Evolutionary conservation across 31 red algal species (phyloP), one percentile per base, ranked within the genome.

Genomic region (Asparagopsis taxiformis): DNA sequence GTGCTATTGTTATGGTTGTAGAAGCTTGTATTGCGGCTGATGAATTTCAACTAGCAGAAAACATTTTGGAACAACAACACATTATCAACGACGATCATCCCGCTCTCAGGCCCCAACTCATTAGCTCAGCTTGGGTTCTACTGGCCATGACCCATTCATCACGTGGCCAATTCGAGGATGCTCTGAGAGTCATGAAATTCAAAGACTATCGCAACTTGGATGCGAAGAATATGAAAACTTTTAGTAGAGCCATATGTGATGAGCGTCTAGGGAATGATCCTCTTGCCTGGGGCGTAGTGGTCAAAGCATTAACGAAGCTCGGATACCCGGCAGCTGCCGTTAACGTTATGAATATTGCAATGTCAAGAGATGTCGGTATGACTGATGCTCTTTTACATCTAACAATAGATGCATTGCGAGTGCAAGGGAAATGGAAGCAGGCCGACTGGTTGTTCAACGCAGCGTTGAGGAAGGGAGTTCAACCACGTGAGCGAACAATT

Each of bases 351-450:
- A 52, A 81, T 51, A 65, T 70, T 32, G 62, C 63, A 16, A 68
- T 81, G 62, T 43, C 39, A 1, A 30, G 38, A 33, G 77, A 55
- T 24, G 62, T 81, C 31, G 77, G 63, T n/a, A 70, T 81, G 77
- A 81, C 77, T 5, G 77, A 81, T 36, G 46, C 62, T 9, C 36
- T 81, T 37, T 50, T 81, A 17, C 77, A 81, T 70, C 38, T 81
- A 25, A 81, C 77, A 6, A 59, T 81, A 60, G 77, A 81, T 31
- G 62, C 77, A 35, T 81, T 81, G 53, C 62, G 77, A 43, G 22
- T 19, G 38, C 52, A 59, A 7, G 53, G 52, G 21, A 68, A 54
- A 50, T 57, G 64, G 77, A 25, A 38, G 26, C 57, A 81, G 39
- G 77, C 77, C 28, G 63, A 70, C 23, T 81, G 77, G 77, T 55